Evolutionary conservation across 257 asterid genomes (phyloP), one percentile per base, ranked within the genome.

Genomic region (Petunia secreta): DNA sequence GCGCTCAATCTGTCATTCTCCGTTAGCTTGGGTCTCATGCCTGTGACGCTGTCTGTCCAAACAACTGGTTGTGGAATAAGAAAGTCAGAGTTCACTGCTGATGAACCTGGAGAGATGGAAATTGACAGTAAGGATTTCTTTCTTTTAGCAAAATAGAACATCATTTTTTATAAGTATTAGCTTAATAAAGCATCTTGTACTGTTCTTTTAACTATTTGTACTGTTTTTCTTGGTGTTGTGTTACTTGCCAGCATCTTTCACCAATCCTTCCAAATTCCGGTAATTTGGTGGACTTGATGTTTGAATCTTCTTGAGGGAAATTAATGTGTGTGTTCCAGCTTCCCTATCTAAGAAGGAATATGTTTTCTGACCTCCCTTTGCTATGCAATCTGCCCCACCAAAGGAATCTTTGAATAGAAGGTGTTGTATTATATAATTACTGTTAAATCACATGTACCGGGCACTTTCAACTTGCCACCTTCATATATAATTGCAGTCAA

Each of bases 61-160:
- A 89, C 98, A 80, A 92, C 93, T 43, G 97, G 97, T 78, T 96
- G 99, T 87, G 99, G 99, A 85, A 92, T 93, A 82, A 89, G 87
- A 86, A 88, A 79, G 79, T 90, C 96, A 3, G 98, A 87, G 84
- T 88, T 92, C 87, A 83, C 90, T 68, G 82, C 80, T 81, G 96
- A 92, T 75, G 98, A 91, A 75, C 75, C 88, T 3, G 93, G 87
- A 83, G 98, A 90, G 50, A 63, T 75, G 80, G 97, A 91, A 77
- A 87, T 88, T 82, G 87, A 90, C 73, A 89, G 97, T 96, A 89
- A 89, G 96, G 78, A 59, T 83, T 78, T 75, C 13, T 81, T 59
- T 37, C 8, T 53, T 74, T 36, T 46, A 7, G 52, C 14, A 39
- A 55, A 73, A 79, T 36, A 1, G 15, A 65, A 37, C 10, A 2